phyloP scores from a whole-genome alignment of 768 basidiomycete genomes.

The Rhizopogon sp. region DNA sequence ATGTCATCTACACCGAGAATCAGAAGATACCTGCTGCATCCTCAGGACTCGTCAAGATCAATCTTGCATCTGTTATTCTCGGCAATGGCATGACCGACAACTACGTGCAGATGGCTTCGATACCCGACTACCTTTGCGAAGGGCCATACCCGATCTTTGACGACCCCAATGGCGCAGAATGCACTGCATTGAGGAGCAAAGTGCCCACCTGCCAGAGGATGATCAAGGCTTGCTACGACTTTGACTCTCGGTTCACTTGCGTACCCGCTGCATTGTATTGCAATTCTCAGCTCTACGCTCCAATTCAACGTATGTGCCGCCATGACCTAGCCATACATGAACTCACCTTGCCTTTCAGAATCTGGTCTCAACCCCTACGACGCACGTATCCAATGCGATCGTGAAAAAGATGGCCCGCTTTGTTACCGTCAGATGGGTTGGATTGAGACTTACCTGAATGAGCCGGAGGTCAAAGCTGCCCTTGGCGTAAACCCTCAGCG shows the following conservation, averaged over 20 bases:
- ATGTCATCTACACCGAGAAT: slow-evolving; percentile 76
- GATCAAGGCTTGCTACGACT: slow-evolving; percentile 65
- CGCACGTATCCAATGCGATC: slow-evolving; percentile 72
- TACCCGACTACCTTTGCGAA: slow-evolving; percentile 81
- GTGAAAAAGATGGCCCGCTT: slow-evolving; percentile 58
- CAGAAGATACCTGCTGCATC: slow-evolving; percentile 42
- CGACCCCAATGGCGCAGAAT: slow-evolving; percentile 62
- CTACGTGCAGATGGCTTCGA: slow-evolving; percentile 68
- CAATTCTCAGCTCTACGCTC: slow-evolving; percentile 64
- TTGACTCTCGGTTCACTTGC: slow-evolving; percentile 56
- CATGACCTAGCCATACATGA: not conserved
- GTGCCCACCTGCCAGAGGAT: slow-evolving; percentile 72
- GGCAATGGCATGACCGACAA: slow-evolving; percentile 89
- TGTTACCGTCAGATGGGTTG: slow-evolving; percentile 81
- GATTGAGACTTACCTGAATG: slow-evolving; percentile 89
- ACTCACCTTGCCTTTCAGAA: slow-evolving; percentile 31
- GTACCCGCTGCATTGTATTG: slow-evolving; percentile 78
- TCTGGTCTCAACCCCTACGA: slow-evolving; percentile 89
- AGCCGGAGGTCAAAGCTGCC: slow-evolving; percentile 67
- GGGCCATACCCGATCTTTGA: slow-evolving; percentile 81
- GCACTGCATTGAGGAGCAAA: slow-evolving; percentile 56
- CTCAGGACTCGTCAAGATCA: slow-evolving; percentile 61
- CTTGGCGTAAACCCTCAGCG: slow-evolving; percentile 63
- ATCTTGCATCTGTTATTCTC: slow-evolving; percentile 78
- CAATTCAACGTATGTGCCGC: slow-evolving; percentile 56